Conservation (phyloP, 2,329 filamentous ascomycete species). For the Westerdykella ornata region DNA sequence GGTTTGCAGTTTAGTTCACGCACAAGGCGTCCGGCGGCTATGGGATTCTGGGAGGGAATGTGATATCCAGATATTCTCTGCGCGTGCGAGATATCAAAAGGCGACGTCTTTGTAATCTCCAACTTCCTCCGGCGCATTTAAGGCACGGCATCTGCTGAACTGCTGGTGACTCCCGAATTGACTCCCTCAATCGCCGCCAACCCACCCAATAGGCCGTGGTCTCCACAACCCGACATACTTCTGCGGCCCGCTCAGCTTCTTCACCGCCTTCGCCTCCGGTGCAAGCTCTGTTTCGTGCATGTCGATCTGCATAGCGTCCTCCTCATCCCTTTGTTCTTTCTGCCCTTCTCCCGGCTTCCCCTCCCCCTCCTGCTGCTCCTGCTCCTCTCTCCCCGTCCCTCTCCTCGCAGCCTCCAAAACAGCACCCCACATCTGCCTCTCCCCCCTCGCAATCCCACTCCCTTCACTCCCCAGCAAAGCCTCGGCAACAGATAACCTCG, state of each 20-base stretch:
- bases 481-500: conserved; percentile 35
- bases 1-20: too few species aligned
- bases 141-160: too few species aligned
- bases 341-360: conserved; percentile 2
- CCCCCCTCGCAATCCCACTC: conserved; percentile 7
- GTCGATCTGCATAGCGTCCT: neutral
- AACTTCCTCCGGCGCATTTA: too few species aligned
- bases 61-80: too few species aligned
- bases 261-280: conserved; percentile 11
- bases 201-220: conserved; percentile 25
- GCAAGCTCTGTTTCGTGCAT: neutral
- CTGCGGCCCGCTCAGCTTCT: conserved; percentile 25
- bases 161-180: too few species aligned
- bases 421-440: conserved; percentile 11
- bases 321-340: conserved; percentile 1
- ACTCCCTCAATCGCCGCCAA: conserved; percentile 22
- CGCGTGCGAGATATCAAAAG: too few species aligned
- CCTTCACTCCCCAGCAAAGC: conserved; percentile 20
- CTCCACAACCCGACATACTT: conserved; percentile 32
- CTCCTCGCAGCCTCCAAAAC: conserved; percentile 29
- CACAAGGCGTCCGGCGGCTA: too few species aligned
- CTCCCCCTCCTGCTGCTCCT: neutral
- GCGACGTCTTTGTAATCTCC: too few species aligned
- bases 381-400: neutral
- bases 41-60: too few species aligned